phyloP scores from a whole-genome alignment of 1,284 basidiomycete genomes.

The Papiliotrema laurentii region DNA sequence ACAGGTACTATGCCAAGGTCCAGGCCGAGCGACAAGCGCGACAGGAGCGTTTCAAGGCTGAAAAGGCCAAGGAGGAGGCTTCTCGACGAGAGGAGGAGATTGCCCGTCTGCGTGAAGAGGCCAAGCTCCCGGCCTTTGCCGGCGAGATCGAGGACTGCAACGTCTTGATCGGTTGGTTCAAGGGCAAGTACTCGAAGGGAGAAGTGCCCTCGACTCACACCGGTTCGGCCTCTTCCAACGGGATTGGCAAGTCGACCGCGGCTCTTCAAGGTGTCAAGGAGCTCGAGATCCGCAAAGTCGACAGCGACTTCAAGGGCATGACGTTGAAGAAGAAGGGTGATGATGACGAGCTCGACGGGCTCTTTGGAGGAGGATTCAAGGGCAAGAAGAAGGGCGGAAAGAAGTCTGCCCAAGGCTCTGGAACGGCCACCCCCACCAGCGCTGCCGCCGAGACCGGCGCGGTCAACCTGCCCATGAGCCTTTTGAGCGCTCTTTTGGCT shows the following conservation, averaged over 20 bases:
- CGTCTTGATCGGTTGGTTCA: conserved; percentile 73
- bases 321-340: conserved; percentile 88
- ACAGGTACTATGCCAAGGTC: conserved; percentile 66
- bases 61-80: conserved; percentile 78
- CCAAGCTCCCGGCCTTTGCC: conserved; percentile 83
- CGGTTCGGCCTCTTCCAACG: conserved; percentile 5
- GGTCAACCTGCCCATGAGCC: conserved; percentile 79
- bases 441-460: conserved; percentile 43
- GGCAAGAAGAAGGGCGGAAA: conserved; percentile 66
- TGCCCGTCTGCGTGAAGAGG: conserved; percentile 82
- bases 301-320: conserved; percentile 64
- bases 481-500: conserved; percentile 77
- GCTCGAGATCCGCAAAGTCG: conserved; percentile 80
- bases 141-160: conserved; percentile 90
- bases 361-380: conserved; percentile 61
- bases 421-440: conserved; percentile 44
- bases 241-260: conserved; percentile 25
- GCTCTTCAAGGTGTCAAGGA: conserved; percentile 70
- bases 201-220: conserved; percentile 40
- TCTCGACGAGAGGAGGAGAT: conserved; percentile 78
- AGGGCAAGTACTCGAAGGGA: conserved; percentile 59
- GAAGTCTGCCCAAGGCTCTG: conserved; percentile 53
- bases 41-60: conserved; percentile 70
- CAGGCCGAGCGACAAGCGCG: conserved; percentile 72
- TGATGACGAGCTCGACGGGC: conserved; percentile 77